Percentiles rank a stretch among this genome's conserved stretches.
These are phyloP conservation scores for Cercospora zeae-maydis DNA, from an alignment of 2,329 filamentous ascomycete genomes.

Conservation along the genomic window DNA sequence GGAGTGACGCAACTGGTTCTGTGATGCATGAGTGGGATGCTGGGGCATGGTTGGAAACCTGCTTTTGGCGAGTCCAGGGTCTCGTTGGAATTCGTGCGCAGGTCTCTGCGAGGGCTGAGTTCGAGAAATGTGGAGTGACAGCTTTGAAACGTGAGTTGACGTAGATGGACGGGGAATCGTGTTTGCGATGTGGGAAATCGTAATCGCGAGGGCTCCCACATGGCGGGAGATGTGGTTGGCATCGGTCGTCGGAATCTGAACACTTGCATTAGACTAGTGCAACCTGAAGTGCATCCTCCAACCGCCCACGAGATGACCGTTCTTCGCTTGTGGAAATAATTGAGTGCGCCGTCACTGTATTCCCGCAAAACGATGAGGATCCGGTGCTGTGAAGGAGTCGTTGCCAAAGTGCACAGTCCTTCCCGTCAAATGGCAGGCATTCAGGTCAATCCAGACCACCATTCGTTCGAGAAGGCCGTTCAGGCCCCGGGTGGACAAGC, in stretches of 20 bases:
- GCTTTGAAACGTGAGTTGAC: slow-evolving; percentile 11
- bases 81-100: neutral
- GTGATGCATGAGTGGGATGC: slow-evolving; percentile 2
- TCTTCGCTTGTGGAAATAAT: neutral
- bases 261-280: neutral
- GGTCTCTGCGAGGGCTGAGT: neutral
- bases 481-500: slow-evolving; percentile 36
- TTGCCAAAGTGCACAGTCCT: slow-evolving; percentile 18
- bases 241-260: neutral
- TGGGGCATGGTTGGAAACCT: slow-evolving; percentile 12
- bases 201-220: neutral
- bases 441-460: slow-evolving; percentile 27
- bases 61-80: slow-evolving; percentile 4
- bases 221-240: neutral
- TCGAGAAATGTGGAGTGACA: slow-evolving; percentile 3
- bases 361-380: slow-evolving; percentile 28
- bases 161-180: neutral
- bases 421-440: slow-evolving; percentile 26
- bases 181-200: slow-evolving; percentile 1
- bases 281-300: neutral
- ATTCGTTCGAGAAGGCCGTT: slow-evolving; percentile 42
- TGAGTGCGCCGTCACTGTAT: slow-evolving; percentile 10
- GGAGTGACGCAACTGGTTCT: slow-evolving; percentile 8
- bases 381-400: slow-evolving; percentile 24
- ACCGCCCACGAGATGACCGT: neutral